Conservation (phyloP, 2,329 filamentous ascomycete species). For the Colletotrichum godetiae region DNA sequence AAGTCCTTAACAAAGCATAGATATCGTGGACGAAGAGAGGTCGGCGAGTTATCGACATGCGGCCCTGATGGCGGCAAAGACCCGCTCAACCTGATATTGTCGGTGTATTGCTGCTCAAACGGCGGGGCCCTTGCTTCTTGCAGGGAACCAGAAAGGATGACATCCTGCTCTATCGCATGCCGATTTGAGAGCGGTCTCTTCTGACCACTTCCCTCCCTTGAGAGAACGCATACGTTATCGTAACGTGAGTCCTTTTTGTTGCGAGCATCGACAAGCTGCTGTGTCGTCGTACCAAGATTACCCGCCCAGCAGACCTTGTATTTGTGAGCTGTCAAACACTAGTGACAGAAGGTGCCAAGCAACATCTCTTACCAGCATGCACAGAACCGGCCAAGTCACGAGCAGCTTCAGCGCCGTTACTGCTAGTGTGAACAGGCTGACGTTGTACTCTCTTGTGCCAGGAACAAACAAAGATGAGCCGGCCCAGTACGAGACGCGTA, state of each 20-base stretch:
- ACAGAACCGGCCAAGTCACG: neutral
- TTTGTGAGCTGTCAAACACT: neutral
- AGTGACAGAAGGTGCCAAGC: neutral
- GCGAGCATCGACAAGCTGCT: neutral
- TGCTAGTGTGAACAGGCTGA: neutral
- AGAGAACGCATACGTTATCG: neutral
- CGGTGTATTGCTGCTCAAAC: neutral
- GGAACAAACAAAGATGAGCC: neutral
- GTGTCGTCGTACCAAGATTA: neutral
- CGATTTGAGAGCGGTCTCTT: neutral
- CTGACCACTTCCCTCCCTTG: neutral
- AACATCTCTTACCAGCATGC: neutral
- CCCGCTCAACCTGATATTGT: neutral
- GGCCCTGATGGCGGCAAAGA: neutral
- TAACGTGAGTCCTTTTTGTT: neutral
- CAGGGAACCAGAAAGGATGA: neutral
- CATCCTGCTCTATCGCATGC: neutral
- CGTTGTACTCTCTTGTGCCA: neutral
- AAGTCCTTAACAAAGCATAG: conserved; percentile 41
- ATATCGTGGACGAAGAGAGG: conserved; percentile 32
- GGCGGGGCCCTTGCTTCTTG: neutral
- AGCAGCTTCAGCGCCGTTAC: neutral
- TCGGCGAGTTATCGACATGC: neutral
- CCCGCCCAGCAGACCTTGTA: neutral
- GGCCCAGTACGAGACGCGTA: neutral